Conservation (phyloP, 2,329 filamentous ascomycete species). For the Colletotrichum spinosum region DNA sequence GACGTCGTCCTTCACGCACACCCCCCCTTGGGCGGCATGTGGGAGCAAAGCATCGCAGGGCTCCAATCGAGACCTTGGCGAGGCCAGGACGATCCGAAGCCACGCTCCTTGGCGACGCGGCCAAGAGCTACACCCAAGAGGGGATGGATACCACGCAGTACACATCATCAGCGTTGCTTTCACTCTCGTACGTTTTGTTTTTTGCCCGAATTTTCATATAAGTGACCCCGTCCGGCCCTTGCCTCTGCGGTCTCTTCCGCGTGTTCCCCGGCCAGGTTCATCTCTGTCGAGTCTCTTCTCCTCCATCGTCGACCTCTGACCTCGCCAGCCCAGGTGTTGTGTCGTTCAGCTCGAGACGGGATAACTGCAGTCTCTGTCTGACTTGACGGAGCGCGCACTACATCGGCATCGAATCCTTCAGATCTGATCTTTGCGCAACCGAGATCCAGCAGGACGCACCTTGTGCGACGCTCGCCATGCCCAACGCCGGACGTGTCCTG, state of each 20-base stretch:
- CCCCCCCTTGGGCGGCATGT: constrained; percentile 26
- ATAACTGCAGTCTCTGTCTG: background rate
- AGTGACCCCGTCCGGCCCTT: background rate
- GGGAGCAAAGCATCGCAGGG: constrained; percentile 28
- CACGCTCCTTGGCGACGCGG: constrained; percentile 36
- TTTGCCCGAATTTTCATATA: background rate
- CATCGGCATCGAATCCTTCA: background rate
- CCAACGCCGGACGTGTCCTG: constrained; percentile 40
- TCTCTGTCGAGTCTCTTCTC: background rate
- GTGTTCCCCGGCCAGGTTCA: constrained; percentile 9
- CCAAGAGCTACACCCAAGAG: constrained; percentile 33
- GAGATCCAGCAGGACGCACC: background rate
- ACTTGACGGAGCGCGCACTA: background rate
- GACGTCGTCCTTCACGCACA: constrained; percentile 9
- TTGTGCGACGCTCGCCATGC: constrained; percentile 25
- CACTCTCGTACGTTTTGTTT: background rate
- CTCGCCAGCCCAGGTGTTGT: no score
- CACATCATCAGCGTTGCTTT: constrained; percentile 21
- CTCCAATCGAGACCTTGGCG: constrained; percentile 31
- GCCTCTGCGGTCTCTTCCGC: background rate
- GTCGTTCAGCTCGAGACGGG: background rate
- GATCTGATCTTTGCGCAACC: background rate
- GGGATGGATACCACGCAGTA: constrained; percentile 2
- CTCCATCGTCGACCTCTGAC: background rate
- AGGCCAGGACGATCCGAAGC: constrained; percentile 36